Base-by-base conservation (phyloP, 2,329 filamentous ascomycete species). In the Rutstroemia sp. region DNA sequence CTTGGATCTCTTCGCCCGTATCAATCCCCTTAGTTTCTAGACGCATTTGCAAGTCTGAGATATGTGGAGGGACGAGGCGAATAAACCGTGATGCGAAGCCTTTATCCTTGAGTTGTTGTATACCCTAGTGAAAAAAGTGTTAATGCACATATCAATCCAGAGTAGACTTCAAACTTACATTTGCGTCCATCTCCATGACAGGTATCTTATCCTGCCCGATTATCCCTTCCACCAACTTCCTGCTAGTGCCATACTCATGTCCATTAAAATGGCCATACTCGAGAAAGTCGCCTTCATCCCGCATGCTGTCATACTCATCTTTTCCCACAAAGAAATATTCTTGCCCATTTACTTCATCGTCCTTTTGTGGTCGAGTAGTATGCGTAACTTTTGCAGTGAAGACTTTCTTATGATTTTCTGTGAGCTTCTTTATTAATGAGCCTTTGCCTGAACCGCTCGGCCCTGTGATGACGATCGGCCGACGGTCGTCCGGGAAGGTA, bases 381-480 rank as follows among this genome's bases (percentile, higher is more conserved):
- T 85, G 79, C 12, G 74, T 74, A 14, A 77, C 70, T 9, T 82
- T 79, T 48, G 71, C 73, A 19, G 78, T 83, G 64, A 92, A 90
- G 19, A 82, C 82, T 51, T 82, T 79, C 6, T 81, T 81, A 67
- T 83, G 82, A 55, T 80, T 78, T 27, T 82, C 78, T 61, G 87
- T 73, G 16, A 94, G 77, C 60, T 79, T 78, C 57, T 78, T 78
- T 53, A 86, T 73, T 45, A 92, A 73, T 1, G 80, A 81, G 16
- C 82, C 80, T 68, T 86, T 88, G 46, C 83, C 84, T 8, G 78
- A 75, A 54, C 80, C 80, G 5, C 74, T 76, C 5, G 84, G 81
- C 2, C 86, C 87, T 8, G 83, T 83, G 60, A 94, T 75, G 60
- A 92, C 79, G 59, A 92, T 81, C 5, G 80, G 73, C 3, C 73